These are phyloP conservation scores for Leccinum broughii DNA, from an alignment of 768 basidiomycete species.

Conservation along the genomic window DNA sequence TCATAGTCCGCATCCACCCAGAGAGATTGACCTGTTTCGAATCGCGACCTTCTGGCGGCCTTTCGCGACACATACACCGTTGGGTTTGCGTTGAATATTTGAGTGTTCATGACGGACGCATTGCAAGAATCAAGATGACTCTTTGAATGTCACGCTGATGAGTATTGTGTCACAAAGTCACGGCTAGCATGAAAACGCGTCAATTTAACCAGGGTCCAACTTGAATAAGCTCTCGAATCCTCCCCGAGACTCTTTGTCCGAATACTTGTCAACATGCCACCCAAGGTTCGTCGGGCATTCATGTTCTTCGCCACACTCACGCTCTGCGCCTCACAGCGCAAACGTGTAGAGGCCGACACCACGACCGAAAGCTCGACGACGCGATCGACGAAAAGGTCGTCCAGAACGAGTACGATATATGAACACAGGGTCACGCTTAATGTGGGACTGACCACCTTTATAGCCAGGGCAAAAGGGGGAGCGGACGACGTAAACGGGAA, in stretches of 20 bases:
- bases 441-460: slow-evolving; percentile 5
- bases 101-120: slow-evolving; percentile 22
- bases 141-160: slow-evolving; percentile 16
- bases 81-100: slow-evolving; percentile 90
- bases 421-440: slow-evolving; percentile 15
- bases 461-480: slow-evolving; percentile 21
- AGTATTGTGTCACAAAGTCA: slow-evolving; percentile 20
- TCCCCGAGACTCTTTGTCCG: background rate
- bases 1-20: slow-evolving; percentile 57
- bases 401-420: slow-evolving; percentile 34
- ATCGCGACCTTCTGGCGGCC: slow-evolving; percentile 42
- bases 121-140: background rate
- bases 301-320: slow-evolving; percentile 12
- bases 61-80: slow-evolving; percentile 64
- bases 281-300: slow-evolving; percentile 32
- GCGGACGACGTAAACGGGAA: slow-evolving; percentile 8
- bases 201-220: slow-evolving; percentile 10
- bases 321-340: slow-evolving; percentile 46
- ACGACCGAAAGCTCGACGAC: slow-evolving; percentile 33
- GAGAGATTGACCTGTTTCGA: slow-evolving; percentile 48
- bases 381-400: slow-evolving; percentile 48
- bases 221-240: background rate
- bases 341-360: slow-evolving; percentile 48
- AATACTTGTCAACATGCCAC: slow-evolving; percentile 32
- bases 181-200: slow-evolving; percentile 18